Conservation (phyloP, 2,329 filamentous ascomycete species). For the Colletotrichum caudatum region DNA sequence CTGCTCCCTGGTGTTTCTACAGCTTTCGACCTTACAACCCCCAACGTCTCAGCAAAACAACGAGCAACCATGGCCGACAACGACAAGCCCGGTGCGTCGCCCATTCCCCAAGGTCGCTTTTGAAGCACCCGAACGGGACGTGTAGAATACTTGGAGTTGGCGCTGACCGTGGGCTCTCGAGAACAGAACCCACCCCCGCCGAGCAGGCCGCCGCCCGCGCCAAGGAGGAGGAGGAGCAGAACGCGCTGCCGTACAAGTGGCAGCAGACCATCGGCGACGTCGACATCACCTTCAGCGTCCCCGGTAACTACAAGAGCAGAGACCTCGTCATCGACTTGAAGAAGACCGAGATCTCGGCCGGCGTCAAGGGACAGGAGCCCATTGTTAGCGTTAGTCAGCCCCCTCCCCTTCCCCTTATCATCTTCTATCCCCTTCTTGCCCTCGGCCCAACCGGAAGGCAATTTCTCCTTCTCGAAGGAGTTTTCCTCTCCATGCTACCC, state of each 20-base stretch:
- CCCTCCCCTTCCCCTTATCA: no score
- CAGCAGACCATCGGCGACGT: slow-evolving; percentile 91
- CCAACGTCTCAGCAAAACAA: slow-evolving; percentile 30
- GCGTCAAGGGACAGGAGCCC: slow-evolving; percentile 88
- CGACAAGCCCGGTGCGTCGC: slow-evolving; percentile 49
- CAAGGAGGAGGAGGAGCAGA: slow-evolving; percentile 88
- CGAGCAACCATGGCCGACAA: slow-evolving; percentile 56
- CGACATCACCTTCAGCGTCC: slow-evolving; percentile 81
- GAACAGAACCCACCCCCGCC: slow-evolving; percentile 64
- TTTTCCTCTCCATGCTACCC: no score
- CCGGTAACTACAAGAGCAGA: slow-evolving; percentile 84
- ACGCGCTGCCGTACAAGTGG: slow-evolving; percentile 96
- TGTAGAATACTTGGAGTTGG: not conserved
- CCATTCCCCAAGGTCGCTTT: not conserved
- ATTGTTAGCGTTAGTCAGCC: slow-evolving; percentile 77
- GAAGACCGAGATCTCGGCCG: slow-evolving; percentile 81
- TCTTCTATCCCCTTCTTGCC: not conserved
- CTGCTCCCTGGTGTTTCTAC: slow-evolving; percentile 42
- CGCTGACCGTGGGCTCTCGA: slow-evolving; percentile 53
- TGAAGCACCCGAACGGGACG: no score
- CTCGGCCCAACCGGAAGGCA: not conserved
- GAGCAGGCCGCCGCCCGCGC: slow-evolving; percentile 71
- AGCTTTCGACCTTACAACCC: slow-evolving; percentile 35
- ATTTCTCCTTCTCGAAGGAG: no score
- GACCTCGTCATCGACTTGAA: slow-evolving; percentile 88